A percentile compares a stretch with the other conserved stretches of the same genome.
Evolutionary conservation across 2,329 filamentous ascomycete genomes (phyloP).

Genomic region (Talaromyces albobiverticillius): DNA sequence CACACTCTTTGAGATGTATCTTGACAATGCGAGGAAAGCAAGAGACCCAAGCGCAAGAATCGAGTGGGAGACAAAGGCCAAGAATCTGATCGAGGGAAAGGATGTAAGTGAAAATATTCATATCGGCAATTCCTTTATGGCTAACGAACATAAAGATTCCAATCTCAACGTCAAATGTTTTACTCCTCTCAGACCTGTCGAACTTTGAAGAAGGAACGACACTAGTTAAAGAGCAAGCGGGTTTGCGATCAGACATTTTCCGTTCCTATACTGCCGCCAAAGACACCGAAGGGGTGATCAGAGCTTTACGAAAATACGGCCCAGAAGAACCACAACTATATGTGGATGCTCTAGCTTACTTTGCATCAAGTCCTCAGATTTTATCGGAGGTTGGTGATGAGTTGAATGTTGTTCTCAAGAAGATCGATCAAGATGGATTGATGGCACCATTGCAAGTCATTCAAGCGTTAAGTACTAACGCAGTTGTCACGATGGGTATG

Average conservation of each 20-base stretch:
- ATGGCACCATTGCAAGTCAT: conserved; percentile 97
- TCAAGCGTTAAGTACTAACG: conserved; percentile 75
- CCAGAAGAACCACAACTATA: conserved; percentile 88
- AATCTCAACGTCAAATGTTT: conserved; percentile 91
- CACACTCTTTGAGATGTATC: conserved; percentile 96
- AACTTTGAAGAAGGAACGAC: conserved; percentile 88
- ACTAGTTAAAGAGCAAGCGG: conserved; percentile 89
- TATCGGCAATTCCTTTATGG: background rate
- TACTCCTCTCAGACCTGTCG: conserved; percentile 87
- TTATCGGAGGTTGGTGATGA: conserved; percentile 87
- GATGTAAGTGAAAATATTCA: conserved; percentile 49
- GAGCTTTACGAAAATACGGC: conserved; percentile 86
- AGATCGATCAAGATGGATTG: conserved; percentile 84
- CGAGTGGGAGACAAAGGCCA: conserved; percentile 88
- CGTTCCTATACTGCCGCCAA: conserved; percentile 90
- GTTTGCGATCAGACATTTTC: conserved; percentile 91
- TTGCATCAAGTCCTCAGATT: conserved; percentile 78
- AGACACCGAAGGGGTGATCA: conserved; percentile 86
- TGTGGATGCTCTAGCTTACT: conserved; percentile 86
- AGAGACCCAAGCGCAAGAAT: conserved; percentile 64
- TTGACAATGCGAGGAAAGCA: conserved; percentile 78
- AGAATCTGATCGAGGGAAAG: conserved; percentile 77
- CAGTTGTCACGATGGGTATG: conserved; percentile 94
- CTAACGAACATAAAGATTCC: conserved; percentile 49
- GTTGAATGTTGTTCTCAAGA: conserved; percentile 72